These are phyloP conservation scores for Inosperma sp. DNA, from an alignment of 768 basidiomycete genomes.

Conservation along the genomic window DNA sequence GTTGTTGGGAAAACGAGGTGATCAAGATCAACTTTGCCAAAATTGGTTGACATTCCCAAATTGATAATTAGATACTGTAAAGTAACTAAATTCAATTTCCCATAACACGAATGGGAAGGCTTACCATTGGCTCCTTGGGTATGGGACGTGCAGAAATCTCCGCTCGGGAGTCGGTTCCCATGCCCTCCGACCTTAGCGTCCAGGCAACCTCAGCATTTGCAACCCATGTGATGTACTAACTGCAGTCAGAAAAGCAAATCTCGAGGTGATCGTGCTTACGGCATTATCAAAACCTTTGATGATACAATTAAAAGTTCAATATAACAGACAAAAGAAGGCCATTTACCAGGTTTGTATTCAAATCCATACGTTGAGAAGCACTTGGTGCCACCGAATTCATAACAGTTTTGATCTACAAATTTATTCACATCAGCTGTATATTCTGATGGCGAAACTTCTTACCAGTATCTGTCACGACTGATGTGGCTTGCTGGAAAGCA, in stretches of 20 bases:
- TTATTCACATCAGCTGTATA: background rate
- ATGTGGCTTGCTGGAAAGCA: conserved; percentile 79
- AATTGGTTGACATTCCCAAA: conserved; percentile 80
- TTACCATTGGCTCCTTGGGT: conserved; percentile 80
- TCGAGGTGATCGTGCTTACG: conserved; percentile 34
- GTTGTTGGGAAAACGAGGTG: conserved; percentile 66
- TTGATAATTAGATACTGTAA: conserved; percentile 78
- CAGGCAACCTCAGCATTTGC: conserved; percentile 56
- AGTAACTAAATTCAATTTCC: conserved; percentile 1
- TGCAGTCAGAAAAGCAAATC: background rate
- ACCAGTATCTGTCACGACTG: conserved; percentile 61
- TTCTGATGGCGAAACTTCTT: conserved; percentile 15
- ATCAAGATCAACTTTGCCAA: conserved; percentile 63
- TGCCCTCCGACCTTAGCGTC: conserved; percentile 61
- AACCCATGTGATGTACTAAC: conserved; percentile 79
- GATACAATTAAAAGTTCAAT: background rate
- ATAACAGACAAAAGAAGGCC: conserved; percentile 1
- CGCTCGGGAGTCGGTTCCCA: conserved; percentile 50
- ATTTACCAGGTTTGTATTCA: conserved; percentile 67
- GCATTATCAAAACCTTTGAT: conserved; percentile 44
- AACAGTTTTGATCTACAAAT: conserved; percentile 61
- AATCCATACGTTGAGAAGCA: conserved; percentile 74
- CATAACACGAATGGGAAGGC: conserved; percentile 9
- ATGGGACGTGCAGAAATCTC: conserved; percentile 67
- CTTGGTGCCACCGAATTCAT: conserved; percentile 42